Percentiles rank a stretch among this genome's conserved stretches.
phyloP scores from a whole-genome alignment of 768 basidiomycete species.

The Boletus barrowsii region DNA sequence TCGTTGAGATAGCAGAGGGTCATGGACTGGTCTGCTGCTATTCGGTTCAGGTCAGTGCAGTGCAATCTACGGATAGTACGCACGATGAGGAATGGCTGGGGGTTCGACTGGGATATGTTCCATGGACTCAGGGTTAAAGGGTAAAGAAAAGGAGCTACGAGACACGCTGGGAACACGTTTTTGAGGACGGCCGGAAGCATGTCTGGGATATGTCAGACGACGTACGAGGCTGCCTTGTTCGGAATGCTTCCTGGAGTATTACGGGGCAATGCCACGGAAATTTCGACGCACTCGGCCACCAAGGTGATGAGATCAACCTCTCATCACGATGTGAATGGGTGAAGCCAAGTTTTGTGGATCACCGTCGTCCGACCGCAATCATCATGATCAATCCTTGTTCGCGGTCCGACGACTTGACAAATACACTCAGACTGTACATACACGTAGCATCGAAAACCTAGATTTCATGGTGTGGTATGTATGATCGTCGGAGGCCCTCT shows the following conservation, averaged over 20 bases:
- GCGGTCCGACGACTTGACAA: too few relatives aligned
- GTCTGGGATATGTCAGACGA: conserved; percentile 19
- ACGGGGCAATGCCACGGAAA: conserved; percentile 18
- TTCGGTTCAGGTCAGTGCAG: conserved; percentile 5
- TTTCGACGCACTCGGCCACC: conserved; percentile 10
- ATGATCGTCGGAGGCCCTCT: conserved; percentile 28
- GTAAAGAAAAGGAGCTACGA: conserved; percentile 13
- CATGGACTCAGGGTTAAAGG: conserved; percentile 27
- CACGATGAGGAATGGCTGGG: conserved; percentile 20
- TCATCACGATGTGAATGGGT: conserved; percentile 1
- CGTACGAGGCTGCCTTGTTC: conserved; percentile 18
- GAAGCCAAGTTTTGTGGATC: conserved; percentile 10
- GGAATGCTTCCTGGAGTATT: conserved; percentile 13
- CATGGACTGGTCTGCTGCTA: conserved; percentile 17
- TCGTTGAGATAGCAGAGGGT: conserved; percentile 23
- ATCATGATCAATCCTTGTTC: not conserved
- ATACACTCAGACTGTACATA: conserved; percentile 1
- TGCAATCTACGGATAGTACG: conserved; percentile 4
- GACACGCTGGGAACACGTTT: conserved; percentile 33
- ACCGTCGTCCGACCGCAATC: not conserved
- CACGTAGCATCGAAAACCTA: conserved; percentile 2
- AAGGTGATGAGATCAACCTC: conserved; percentile 6
- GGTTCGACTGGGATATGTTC: conserved; percentile 20
- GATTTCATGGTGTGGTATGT: conserved; percentile 21
- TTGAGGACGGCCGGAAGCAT: conserved; percentile 8